These are phyloP conservation scores for Phytophthora crassamura DNA, from an alignment of 352 stramenopile species.

Conservation along the genomic window DNA sequence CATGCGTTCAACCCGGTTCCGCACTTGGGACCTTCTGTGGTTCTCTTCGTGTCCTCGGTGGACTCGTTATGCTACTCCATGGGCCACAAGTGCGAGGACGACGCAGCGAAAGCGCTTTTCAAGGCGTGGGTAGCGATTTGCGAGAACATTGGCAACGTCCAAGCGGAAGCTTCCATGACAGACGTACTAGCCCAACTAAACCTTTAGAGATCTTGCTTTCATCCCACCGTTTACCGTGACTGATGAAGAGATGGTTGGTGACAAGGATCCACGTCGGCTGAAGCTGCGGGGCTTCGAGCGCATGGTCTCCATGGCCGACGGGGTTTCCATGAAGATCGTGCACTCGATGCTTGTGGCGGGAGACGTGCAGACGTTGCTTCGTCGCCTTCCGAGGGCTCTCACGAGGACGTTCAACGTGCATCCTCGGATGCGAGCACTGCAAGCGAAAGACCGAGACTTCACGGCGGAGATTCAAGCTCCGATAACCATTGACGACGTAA, in stretches of 20 bases:
- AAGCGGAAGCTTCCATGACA: too few relatives aligned
- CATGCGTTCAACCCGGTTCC: constrained; percentile 27
- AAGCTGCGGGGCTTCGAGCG: constrained; percentile 41
- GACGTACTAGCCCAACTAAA: too few relatives aligned
- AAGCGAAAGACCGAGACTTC: constrained; percentile 32
- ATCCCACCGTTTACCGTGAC: too few relatives aligned
- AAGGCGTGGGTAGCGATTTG: constrained; percentile 2
- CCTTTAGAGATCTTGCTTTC: too few relatives aligned
- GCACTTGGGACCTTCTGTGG: constrained; percentile 16
- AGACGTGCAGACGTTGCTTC: constrained; percentile 18
- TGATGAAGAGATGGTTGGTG: too few relatives aligned
- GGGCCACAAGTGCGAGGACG: constrained; percentile 32
- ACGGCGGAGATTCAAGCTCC: constrained; percentile 35
- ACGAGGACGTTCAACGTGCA: constrained; percentile 49
- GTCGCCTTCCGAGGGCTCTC: constrained; percentile 31
- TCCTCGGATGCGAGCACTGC: constrained; percentile 42
- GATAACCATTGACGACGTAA: constrained; percentile 27
- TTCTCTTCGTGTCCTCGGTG: constrained; percentile 25
- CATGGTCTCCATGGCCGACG: constrained; percentile 26
- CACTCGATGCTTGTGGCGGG: constrained; percentile 35
- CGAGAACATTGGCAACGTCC: too few relatives aligned
- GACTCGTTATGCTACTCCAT: constrained; percentile 24
- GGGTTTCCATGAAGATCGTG: constrained; percentile 28
- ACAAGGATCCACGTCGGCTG: constrained; percentile 12
- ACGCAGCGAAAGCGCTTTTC: constrained; percentile 15